phyloP scores from a whole-genome alignment of 805 yeast species.

The Candida multigemmis region DNA sequence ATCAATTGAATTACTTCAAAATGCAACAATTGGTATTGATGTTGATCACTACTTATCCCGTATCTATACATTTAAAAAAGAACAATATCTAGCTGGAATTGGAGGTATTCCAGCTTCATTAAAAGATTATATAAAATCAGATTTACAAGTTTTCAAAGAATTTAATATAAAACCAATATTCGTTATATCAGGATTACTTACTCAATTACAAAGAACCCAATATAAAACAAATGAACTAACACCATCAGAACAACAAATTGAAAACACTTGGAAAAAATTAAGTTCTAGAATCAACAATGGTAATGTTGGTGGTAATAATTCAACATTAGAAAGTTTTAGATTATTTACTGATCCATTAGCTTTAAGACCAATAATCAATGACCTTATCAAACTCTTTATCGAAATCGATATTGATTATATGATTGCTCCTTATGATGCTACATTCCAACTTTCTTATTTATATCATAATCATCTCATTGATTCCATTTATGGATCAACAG shows the following conservation, averaged over 20 bases:
- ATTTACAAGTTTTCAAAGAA: slow-evolving; percentile 51
- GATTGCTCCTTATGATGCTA: slow-evolving; percentile 76
- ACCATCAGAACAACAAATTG: slow-evolving; percentile 30
- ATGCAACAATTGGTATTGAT: slow-evolving; percentile 74
- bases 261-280: slow-evolving; percentile 29
- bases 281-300: slow-evolving; percentile 14
- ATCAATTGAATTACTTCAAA: slow-evolving; percentile 56
- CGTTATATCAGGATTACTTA: slow-evolving; percentile 62
- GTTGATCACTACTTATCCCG: slow-evolving; percentile 70
- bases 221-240: slow-evolving; percentile 26
- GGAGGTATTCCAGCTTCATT: slow-evolving; percentile 75
- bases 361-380: slow-evolving; percentile 40
- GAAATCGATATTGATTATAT: slow-evolving; percentile 52
- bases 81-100: slow-evolving; percentile 62
- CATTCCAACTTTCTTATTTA: slow-evolving; percentile 72
- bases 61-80: slow-evolving; percentile 52
- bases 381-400: slow-evolving; percentile 49
- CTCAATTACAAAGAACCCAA: slow-evolving; percentile 24
- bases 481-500: slow-evolving; percentile 79
- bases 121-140: slow-evolving; percentile 46
- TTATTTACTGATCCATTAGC: slow-evolving; percentile 42
- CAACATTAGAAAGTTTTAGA: slow-evolving; percentile 39
- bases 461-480: slow-evolving; percentile 50
- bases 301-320: slow-evolving; percentile 11
- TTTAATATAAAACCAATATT: slow-evolving; percentile 69